A percentile compares a stretch with the other conserved stretches of the same genome.
Conservation (phyloP, 176 grass and related monocot genomes). For the Phoenix roebelenii region DNA sequence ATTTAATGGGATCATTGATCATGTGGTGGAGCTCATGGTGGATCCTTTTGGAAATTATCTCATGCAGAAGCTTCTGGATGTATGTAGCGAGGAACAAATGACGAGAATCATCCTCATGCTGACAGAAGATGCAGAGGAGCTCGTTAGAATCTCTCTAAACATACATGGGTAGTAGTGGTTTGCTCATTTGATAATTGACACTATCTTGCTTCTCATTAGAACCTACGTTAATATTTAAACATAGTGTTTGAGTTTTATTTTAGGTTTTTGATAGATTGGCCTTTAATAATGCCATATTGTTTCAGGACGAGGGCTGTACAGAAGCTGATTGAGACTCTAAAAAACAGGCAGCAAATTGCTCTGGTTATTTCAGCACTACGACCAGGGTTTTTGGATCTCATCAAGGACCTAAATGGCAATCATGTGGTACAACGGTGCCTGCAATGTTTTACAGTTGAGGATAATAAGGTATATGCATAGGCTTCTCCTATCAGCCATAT, state of each 20-base stretch:
- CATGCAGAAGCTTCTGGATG: constrained; percentile 77
- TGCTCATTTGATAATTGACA: not conserved
- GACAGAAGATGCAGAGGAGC: constrained; percentile 26
- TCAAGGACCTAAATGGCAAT: constrained; percentile 71
- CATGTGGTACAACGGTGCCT: constrained; percentile 80
- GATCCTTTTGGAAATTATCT: constrained; percentile 87
- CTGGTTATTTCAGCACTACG: constrained; percentile 41
- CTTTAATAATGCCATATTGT: not conserved
- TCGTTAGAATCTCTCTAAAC: constrained; percentile 61
- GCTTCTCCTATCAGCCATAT: too few relatives aligned
- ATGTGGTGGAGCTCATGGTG: constrained; percentile 63
- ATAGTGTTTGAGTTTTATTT: too few relatives aligned
- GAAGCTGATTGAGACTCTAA: constrained; percentile 67
- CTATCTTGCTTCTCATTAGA: too few relatives aligned
- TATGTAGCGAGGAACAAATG: constrained; percentile 56
- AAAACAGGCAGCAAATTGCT: constrained; percentile 45
- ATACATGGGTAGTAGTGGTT: constrained; percentile 50
- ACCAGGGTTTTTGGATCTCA: constrained; percentile 55
- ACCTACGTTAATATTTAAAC: too few relatives aligned
- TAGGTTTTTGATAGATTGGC: too few relatives aligned
- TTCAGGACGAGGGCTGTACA: constrained; percentile 71
- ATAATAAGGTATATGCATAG: constrained; percentile 58
- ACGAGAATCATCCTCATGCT: constrained; percentile 41
- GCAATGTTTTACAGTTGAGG: constrained; percentile 36
- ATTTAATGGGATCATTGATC: constrained; percentile 44